These are phyloP conservation scores for Epichloe hybrida DNA, from an alignment of 2,329 filamentous ascomycete genomes.

Conservation along the genomic window DNA sequence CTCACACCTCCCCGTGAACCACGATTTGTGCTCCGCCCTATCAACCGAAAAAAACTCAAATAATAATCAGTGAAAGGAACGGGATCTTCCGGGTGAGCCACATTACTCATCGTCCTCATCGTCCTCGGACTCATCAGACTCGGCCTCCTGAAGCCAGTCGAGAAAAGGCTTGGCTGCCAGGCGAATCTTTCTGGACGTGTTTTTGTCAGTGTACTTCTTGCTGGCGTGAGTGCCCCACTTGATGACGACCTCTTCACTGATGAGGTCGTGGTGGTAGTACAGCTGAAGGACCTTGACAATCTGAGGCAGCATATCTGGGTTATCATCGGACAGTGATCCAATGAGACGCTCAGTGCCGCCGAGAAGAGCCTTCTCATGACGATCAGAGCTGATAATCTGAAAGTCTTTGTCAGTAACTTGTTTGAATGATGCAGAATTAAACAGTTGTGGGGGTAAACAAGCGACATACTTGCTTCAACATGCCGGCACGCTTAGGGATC, in stretches of 20 bases:
- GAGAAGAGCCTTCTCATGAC: constrained; percentile 88
- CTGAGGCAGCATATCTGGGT: constrained; percentile 60
- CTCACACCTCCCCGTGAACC: not conserved
- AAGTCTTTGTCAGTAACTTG: not conserved
- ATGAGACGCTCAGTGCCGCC: constrained; percentile 92
- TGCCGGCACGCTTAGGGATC: constrained; percentile 66
- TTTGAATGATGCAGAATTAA: not conserved
- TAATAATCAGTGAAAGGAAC: not conserved
- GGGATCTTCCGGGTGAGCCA: no score
- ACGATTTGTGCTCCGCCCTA: not conserved
- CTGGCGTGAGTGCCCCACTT: constrained; percentile 90
- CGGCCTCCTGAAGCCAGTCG: constrained; percentile 81
- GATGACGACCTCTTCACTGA: constrained; percentile 77
- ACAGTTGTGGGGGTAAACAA: not conserved
- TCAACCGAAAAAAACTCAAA: not conserved
- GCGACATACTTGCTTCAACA: constrained; percentile 69
- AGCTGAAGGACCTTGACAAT: constrained; percentile 79
- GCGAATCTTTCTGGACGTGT: constrained; percentile 87
- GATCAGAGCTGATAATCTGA: constrained; percentile 59
- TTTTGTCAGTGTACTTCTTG: constrained; percentile 92
- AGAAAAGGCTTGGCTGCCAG: constrained; percentile 90
- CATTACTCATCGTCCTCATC: constrained; percentile 15
- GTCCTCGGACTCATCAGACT: constrained; percentile 49
- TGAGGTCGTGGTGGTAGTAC: constrained; percentile 81
- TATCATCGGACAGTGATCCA: constrained; percentile 54